Percentiles rank a stretch among this genome's conserved stretches.
Evolutionary conservation across 2,329 filamentous ascomycete genomes (phyloP).

Genomic region (Xylaria sp.): DNA sequence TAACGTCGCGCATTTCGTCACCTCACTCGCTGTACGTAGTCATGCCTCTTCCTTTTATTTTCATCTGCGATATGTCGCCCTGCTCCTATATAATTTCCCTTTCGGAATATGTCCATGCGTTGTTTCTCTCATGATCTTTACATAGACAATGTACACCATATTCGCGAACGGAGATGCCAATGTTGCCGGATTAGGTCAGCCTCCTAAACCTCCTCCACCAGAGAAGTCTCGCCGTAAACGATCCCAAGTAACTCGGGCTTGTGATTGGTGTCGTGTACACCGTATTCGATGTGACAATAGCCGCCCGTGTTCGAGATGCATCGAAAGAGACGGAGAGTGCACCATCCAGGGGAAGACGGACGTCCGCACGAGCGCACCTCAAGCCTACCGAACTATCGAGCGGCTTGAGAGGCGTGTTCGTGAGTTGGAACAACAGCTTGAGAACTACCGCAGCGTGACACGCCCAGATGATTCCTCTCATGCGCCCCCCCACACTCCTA

Average conservation of each 20-base stretch:
- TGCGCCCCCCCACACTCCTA: background rate
- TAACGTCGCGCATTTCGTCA: no score
- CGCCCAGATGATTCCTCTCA: background rate
- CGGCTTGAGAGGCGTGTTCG: conserved; percentile 46
- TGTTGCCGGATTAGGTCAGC: background rate
- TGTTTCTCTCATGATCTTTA: background rate
- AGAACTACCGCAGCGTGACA: conserved; percentile 21
- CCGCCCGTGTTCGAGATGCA: conserved; percentile 53
- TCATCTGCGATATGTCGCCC: no score
- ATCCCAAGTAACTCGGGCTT: background rate
- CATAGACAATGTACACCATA: background rate
- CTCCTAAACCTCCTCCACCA: background rate
- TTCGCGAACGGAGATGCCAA: background rate
- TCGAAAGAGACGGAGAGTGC: conserved; percentile 48
- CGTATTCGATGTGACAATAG: conserved; percentile 54
- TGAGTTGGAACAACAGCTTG: conserved; percentile 47
- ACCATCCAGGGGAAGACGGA: conserved; percentile 40
- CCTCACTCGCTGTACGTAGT: no score
- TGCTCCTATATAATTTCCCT: no score
- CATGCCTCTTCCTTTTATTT: no score
- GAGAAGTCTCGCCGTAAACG: background rate
- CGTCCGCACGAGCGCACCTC: conserved; percentile 31
- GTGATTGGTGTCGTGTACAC: conserved; percentile 50
- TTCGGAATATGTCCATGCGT: no score
- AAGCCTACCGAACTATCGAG: conserved; percentile 50